These are phyloP conservation scores for Candida manassasensis DNA, from an alignment of 805 yeast genomes.

Conservation along the genomic window DNA sequence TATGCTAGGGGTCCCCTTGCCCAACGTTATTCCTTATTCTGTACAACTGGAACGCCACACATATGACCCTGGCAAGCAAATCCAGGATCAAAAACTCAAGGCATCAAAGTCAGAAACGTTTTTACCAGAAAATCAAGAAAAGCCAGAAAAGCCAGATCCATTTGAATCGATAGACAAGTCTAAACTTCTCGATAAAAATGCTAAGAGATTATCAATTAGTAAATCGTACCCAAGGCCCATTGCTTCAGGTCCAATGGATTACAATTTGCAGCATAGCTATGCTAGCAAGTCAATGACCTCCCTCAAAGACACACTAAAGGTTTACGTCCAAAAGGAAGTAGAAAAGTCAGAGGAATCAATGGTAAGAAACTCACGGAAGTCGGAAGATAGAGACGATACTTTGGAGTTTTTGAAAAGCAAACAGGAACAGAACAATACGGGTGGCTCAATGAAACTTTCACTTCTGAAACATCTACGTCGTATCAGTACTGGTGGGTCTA, in stretches of 20 bases:
- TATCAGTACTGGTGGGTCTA: conserved; percentile 37
- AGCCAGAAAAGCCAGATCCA: conserved; percentile 26
- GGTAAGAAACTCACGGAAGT: conserved; percentile 15
- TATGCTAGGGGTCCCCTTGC: conserved; percentile 47
- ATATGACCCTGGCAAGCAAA: no score
- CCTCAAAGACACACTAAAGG: conserved; percentile 20
- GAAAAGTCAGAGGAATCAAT: conserved; percentile 14
- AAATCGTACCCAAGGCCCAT: conserved; percentile 5
- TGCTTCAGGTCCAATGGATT: conserved; percentile 2
- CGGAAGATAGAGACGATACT: conserved; percentile 25
- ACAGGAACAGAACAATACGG: conserved; percentile 35
- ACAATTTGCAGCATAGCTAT: neutral
- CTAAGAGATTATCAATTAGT: conserved; percentile 6
- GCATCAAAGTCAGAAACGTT: neutral
- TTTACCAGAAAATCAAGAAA: neutral
- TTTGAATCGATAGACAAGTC: conserved; percentile 40
- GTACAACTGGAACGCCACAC: conserved; percentile 24
- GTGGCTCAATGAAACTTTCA: conserved; percentile 34
- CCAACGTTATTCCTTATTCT: conserved; percentile 39
- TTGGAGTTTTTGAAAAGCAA: conserved; percentile 33
- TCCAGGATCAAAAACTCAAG: conserved; percentile 6
- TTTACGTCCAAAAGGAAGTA: conserved; percentile 29
- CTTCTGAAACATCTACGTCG: conserved; percentile 31
- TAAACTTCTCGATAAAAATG: conserved; percentile 17
- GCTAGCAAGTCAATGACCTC: conserved; percentile 16